Percentiles rank a stretch among this genome's conserved stretches.
Evolutionary conservation across 2,329 filamentous ascomycete species (phyloP).

Genomic region (Fusarium protoensiforme): DNA sequence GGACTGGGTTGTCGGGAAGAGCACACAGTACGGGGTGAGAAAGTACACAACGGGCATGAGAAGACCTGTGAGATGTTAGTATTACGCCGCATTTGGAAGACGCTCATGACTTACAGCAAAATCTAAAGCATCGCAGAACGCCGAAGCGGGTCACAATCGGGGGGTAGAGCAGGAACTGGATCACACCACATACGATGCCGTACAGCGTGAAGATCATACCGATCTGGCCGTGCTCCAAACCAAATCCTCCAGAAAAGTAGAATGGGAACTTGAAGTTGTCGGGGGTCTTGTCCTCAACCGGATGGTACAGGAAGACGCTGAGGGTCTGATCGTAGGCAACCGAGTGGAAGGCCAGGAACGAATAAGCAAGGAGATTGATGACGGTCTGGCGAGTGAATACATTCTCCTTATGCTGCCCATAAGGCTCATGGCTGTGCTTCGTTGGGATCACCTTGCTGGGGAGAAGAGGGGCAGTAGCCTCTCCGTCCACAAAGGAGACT

Average conservation of each 20-base stretch:
- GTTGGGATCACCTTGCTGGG: conserved; percentile 48
- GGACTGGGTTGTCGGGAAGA: conserved; percentile 59
- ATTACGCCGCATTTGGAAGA: accelerated
- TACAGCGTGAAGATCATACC: conserved; percentile 88
- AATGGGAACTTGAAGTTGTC: conserved; percentile 76
- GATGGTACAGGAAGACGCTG: conserved; percentile 88
- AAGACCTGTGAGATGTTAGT: conserved; percentile 56
- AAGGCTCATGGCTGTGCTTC: conserved; percentile 20
- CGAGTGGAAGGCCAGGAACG: conserved; percentile 82
- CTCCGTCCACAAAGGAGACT: conserved; percentile 64
- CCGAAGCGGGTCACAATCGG: conserved; percentile 78
- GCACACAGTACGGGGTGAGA: conserved; percentile 81
- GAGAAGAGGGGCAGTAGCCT: conserved; percentile 67
- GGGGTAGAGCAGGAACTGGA: conserved; percentile 90
- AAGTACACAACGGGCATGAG: conserved; percentile 82
- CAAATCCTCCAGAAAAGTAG: conserved; percentile 86
- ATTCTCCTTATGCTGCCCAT: conserved; percentile 60
- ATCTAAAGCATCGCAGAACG: conserved; percentile 77
- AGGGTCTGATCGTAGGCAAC: conserved; percentile 89
- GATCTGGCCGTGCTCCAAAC: conserved; percentile 77
- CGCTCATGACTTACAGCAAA: conserved; percentile 58
- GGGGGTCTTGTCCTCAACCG: conserved; percentile 65
- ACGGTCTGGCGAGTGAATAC: conserved; percentile 80
- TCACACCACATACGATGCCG: conserved; percentile 80
- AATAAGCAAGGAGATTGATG: conserved; percentile 82